phyloP scores from a whole-genome alignment of 495 filamentous ascomycete genomes.

The Monascus purpureus region DNA sequence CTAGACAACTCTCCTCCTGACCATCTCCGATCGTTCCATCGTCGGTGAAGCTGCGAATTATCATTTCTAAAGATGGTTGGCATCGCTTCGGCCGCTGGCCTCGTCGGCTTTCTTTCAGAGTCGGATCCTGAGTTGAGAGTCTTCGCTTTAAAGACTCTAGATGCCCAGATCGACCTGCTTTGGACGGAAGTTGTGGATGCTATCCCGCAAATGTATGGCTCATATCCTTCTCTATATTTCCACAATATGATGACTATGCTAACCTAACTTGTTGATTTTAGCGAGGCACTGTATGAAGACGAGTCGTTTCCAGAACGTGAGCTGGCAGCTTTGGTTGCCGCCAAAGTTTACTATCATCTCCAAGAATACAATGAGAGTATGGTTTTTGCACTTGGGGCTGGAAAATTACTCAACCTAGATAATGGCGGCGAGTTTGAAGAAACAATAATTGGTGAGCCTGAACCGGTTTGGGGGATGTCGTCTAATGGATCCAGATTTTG shows the following conservation, averaged over 20 bases:
- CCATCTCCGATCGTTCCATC: neutral
- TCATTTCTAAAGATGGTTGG: conserved; percentile 57
- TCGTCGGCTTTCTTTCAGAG: conserved; percentile 91
- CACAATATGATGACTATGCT: neutral
- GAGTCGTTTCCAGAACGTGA: conserved; percentile 86
- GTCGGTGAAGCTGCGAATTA: neutral
- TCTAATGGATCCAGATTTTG: neutral
- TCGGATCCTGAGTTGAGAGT: conserved; percentile 83
- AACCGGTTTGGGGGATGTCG: neutral
- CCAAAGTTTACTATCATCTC: conserved; percentile 97
- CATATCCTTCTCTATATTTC: neutral
- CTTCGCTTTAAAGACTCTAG: conserved; percentile 86
- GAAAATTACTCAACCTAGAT: conserved; percentile 88
- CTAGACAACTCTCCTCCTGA: neutral
- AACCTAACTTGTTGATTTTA: conserved; percentile 24
- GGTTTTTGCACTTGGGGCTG: conserved; percentile 91
- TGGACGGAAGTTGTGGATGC: conserved; percentile 94
- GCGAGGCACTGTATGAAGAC: conserved; percentile 96
- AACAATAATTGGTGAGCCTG: conserved; percentile 65
- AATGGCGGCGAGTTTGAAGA: conserved; percentile 92
- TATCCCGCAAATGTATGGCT: conserved; percentile 79
- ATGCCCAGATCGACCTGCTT: conserved; percentile 87
- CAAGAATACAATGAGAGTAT: conserved; percentile 99
- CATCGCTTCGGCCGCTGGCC: conserved; percentile 82
- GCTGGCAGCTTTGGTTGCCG: conserved; percentile 83